Conservation (phyloP, 805 yeast genomes). For the Nakazawaea peltata region DNA sequence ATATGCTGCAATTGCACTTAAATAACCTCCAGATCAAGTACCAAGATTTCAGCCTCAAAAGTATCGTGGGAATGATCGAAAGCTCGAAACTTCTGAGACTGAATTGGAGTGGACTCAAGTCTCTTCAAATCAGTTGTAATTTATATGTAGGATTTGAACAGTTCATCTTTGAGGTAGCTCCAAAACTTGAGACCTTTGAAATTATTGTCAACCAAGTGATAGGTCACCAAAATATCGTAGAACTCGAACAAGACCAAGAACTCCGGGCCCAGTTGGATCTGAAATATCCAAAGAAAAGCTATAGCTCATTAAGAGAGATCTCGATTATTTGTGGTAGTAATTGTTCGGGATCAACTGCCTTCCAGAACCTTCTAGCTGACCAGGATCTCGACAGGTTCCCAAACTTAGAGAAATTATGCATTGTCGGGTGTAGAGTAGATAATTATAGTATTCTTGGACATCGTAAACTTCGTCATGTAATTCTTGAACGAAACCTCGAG, state of each 20-base stretch:
- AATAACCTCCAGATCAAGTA: background rate
- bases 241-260: background rate
- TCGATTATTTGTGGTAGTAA: background rate
- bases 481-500: constrained; percentile 2
- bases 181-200: background rate
- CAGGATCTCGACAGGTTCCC: constrained; percentile 3
- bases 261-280: no score
- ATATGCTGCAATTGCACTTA: constrained; percentile 5
- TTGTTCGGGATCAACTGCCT: background rate
- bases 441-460: background rate
- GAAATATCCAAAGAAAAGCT: no score
- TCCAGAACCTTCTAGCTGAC: no score
- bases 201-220: background rate
- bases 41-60: constrained; percentile 1
- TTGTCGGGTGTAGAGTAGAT: constrained; percentile 3
- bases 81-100: constrained; percentile 4
- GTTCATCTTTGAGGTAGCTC: background rate
- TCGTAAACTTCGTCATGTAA: background rate
- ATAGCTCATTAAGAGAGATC: no score
- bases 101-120: constrained; percentile 1
- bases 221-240: background rate
- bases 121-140: background rate
- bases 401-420: background rate
- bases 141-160: background rate
- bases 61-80: constrained; percentile 1